Base-by-base conservation (phyloP, 805 yeast genomes). In the Priceomyces fermenticarens region DNA sequence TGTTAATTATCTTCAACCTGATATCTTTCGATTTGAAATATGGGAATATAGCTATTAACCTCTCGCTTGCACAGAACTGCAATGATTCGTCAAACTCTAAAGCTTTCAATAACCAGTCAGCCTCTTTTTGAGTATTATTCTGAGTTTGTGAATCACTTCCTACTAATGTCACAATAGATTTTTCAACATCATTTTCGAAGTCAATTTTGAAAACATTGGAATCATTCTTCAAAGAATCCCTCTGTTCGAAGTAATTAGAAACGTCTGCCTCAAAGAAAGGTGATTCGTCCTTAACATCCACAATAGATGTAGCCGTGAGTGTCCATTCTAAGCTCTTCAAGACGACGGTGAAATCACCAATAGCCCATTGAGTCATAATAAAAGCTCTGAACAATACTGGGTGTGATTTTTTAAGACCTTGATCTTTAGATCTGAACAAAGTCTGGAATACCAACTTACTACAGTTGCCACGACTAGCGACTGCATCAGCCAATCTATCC, bases 361-460 rank as follows among this genome's bases (percentile, higher is more conserved):
- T 49, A 1, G 71, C 57, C 53, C 87, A 85, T 59, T 88, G 93
- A 41, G 83, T 80, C 13, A 84, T 78, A 52, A 88, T 70, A 48
- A 82, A 85, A 0, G 89, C 76, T 43, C 61, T 60, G 40, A 82
- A 59, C 34, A 76, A 69, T 4, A 83, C 63, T 42, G 77, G 74
- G 11, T 83, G 83, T 32, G 75, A 55, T 44, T 76, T 80, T 55
- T 82, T 81, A 17, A 66, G 68, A 32, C 70, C 66, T 3, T 75
- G 52, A 47, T 46, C 62, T 44, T 40, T 70, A 57, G 44, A 79
- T 58, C 51, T 77, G 80, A 67, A 68, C 3, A 68, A 33, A 10
- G 36, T 45, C 10, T 57, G 53, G 35, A 63, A 63, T 20, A 66
- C 41, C 15, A 65, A 42, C 10, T 39, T 40, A 27, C 45, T 49